Evolutionary conservation across 495 filamentous ascomycete species (phyloP), one percentile per base, ranked within the genome.

Genomic region (Trichoderma reesei): DNA sequence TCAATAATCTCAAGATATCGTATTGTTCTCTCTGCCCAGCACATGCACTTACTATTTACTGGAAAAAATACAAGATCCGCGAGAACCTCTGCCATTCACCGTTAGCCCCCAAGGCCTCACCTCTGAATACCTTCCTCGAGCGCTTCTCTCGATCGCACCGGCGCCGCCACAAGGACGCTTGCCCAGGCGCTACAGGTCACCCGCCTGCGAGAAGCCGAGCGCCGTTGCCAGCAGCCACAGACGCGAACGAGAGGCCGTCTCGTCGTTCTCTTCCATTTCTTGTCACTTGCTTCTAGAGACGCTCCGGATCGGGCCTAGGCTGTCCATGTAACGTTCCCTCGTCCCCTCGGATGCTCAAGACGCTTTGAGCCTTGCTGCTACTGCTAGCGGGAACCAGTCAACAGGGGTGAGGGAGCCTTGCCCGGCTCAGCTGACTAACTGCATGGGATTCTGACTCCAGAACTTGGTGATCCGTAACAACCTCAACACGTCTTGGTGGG

Each of bases 301-400:
- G 26, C 26, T 26, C 26, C 26, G 26, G 38, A 11, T 39, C 11
- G 38, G 38, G 51, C 26, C 51, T 56, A 56, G 51, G 14, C 51
- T 14, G 34, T 33, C 51, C 51, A 56, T 56, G 51, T 56, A 56
- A 56, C 51, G 51, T 56, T 56, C 26, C 51, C 51, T 56, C 51
- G 26, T 56, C 51, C 51, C 51, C 26, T 56, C 51, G 26, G 26
- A 26, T 26, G 26, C 20, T 56, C 26, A 4, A 33, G 7, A 18
- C 9, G 6, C 26, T 9, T 16, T 33, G 5, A 56, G 51, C 26
- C 51, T 1, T 26, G 26, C 26, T 26, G 26, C 26, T 26, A 26
- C 26, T 26, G 1, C 26, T 26, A 26, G 26, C 26, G 26, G 26
- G 26, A 1, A 26, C 26, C 26, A 26, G 26, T 26, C 26, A 26